Evolutionary conservation across 2,329 filamentous ascomycete species (phyloP), one percentile per base, ranked within the genome.

Genomic region (Aspergillus pseudoterreus): DNA sequence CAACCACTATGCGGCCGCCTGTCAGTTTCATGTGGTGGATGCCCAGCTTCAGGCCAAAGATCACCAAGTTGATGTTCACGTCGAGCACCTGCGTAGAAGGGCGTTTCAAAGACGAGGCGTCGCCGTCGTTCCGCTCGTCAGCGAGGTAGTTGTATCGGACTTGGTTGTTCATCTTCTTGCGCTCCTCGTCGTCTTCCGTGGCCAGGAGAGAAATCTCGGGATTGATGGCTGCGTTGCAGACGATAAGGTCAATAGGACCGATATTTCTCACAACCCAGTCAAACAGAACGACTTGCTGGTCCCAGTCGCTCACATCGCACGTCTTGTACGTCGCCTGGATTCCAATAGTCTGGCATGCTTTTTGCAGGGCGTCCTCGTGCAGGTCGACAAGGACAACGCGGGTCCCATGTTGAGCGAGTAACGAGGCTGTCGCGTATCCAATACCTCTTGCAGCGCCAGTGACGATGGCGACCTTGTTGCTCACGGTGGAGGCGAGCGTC

Each of bases 361-460:
- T 33, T n/a, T 57, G 48, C 15, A 60, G 39, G 3, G 54, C 50
- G 1, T 50, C 46, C 33, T 58, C 58, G 10, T 47, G 36, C 6
- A 62, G 19, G 12, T 63, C 60, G 8, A 56, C 54, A 2, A 64
- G 49, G 2, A 62, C 50, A 4, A 64, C 57, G 5, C 51, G 53
- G 10, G 57, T 57, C 4, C 59, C 59, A 41, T 59, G 50, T 8
- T 53, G 41, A 10, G 57, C 56, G 6, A 62, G 54, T 4, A 60
- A 45, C 9, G 47, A 39, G 2, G 59, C 56, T 6, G 54, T 55
- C 6, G 54, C 52, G 35, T 55, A 56, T 2, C 60, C 58, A 22
- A 63, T 63, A 2, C 58, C 61, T 33, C 53, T 41, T 17, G 61
- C 60, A 15, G 58, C 60, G 8, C 59, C 62, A 10, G 60, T 61